Percentiles rank a stretch among this genome's conserved stretches.
These are phyloP conservation scores for Kregervanrija delftensis DNA, from an alignment of 805 yeast species.

Conservation along the genomic window DNA sequence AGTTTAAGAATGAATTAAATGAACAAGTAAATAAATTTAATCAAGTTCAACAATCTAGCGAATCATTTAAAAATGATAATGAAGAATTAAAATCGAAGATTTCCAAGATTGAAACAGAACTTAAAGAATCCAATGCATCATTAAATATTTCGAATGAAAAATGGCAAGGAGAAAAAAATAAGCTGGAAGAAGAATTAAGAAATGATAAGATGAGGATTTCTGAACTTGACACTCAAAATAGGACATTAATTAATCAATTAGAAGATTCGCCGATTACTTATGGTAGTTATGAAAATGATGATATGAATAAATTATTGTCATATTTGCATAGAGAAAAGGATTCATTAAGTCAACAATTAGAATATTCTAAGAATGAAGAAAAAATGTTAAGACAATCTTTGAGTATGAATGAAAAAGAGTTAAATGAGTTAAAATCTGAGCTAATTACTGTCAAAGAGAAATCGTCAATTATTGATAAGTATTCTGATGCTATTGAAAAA, in stretches of 20 bases:
- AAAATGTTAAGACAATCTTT: constrained; percentile 45
- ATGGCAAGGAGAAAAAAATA: constrained; percentile 38
- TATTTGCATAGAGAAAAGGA: constrained; percentile 74
- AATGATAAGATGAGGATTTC: constrained; percentile 37
- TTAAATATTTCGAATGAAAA: constrained; percentile 33
- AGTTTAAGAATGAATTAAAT: constrained; percentile 4
- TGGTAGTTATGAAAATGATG: constrained; percentile 18
- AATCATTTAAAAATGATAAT: constrained; percentile 8
- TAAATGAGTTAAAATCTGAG: constrained; percentile 47
- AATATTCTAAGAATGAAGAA: constrained; percentile 46
- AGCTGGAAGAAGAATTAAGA: constrained; percentile 42
- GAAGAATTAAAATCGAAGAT: constrained; percentile 20
- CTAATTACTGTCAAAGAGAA: constrained; percentile 27
- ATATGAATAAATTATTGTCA: constrained; percentile 46
- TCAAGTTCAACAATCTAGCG: constrained; percentile 11
- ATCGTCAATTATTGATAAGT: constrained; percentile 15
- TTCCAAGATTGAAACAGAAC: constrained; percentile 31
- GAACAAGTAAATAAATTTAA: constrained; percentile 23
- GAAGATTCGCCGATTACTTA: constrained; percentile 27
- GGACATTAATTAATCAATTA: constrained; percentile 60
- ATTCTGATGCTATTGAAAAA: constrained; percentile 15
- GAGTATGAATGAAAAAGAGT: constrained; percentile 38
- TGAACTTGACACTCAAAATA: constrained; percentile 62
- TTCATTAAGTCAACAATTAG: constrained; percentile 52
- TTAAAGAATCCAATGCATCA: constrained; percentile 27